Evolutionary conservation across 495 filamentous ascomycete genomes (phyloP).

Genomic region (Rusavskia elegans): DNA sequence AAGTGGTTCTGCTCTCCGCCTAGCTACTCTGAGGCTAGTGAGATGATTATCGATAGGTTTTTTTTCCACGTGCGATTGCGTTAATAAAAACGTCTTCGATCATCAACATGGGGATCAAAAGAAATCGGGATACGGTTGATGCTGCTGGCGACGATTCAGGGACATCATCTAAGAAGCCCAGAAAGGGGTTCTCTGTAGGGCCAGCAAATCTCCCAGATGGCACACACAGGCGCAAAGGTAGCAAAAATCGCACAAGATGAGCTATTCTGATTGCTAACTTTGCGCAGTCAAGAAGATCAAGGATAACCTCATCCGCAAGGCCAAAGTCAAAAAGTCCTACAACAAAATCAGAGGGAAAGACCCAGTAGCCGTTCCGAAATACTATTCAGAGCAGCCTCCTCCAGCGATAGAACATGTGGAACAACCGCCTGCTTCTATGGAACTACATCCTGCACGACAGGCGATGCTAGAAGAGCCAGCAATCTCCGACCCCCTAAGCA

Average conservation of each 20-base stretch:
- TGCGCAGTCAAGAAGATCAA: conserved; percentile 78
- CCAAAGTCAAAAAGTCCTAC: conserved; percentile 87
- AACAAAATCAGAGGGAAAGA: conserved; percentile 65
- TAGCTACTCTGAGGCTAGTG: neutral
- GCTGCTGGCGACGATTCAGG: neutral
- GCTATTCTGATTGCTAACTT: neutral
- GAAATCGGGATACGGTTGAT: neutral
- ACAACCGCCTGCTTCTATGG: conserved; percentile 24
- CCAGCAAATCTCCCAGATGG: conserved; percentile 91
- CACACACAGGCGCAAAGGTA: conserved; percentile 79
- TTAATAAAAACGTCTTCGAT: neutral
- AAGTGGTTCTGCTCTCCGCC: too few species aligned
- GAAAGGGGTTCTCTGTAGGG: conserved; percentile 62
- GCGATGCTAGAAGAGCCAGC: conserved; percentile 43
- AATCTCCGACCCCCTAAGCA: conserved; percentile 11
- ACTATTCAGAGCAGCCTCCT: neutral
- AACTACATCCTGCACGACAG: conserved; percentile 58
- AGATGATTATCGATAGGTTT: neutral
- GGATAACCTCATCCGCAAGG: conserved; percentile 73
- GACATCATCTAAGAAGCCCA: conserved; percentile 27
- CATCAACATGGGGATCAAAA: conserved; percentile 7
- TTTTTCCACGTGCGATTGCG: too few species aligned
- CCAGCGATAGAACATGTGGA: conserved; percentile 14
- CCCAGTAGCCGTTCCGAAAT: conserved; percentile 13
- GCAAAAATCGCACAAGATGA: neutral